These are phyloP conservation scores for Verticillium isaacii DNA, from an alignment of 2,329 filamentous ascomycete species.

Conservation along the genomic window DNA sequence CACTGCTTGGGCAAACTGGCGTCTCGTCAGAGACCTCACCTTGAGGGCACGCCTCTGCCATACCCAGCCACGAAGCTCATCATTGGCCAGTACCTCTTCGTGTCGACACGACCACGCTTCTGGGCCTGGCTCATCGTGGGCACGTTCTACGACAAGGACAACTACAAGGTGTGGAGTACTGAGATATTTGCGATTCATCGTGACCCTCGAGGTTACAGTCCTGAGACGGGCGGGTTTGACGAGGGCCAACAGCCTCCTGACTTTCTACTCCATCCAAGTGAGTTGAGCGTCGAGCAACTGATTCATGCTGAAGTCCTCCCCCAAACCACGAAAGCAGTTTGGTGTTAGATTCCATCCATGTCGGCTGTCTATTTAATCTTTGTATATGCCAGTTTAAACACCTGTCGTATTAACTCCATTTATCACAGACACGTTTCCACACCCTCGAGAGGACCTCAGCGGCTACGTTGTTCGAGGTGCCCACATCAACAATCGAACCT, in stretches of 20 bases:
- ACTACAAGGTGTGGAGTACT: conserved; percentile 38
- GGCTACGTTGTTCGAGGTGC: background rate
- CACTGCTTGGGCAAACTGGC: conserved; percentile 17
- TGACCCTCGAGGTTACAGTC: background rate
- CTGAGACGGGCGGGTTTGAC: conserved; percentile 6
- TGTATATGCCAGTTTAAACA: background rate
- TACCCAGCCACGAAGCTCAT: conserved; percentile 39
- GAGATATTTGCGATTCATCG: conserved; percentile 29
- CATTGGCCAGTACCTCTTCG: conserved; percentile 36
- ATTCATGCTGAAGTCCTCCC: background rate
- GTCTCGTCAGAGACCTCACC: conserved; percentile 8
- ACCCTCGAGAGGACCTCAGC: background rate
- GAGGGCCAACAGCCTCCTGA: background rate
- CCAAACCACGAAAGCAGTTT: background rate
- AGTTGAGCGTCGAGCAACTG: background rate
- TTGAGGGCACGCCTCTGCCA: conserved; percentile 24
- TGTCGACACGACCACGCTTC: conserved; percentile 22
- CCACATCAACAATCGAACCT: background rate
- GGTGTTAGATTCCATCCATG: background rate
- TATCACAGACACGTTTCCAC: background rate
- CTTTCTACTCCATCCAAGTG: background rate
- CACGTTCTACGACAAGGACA: conserved; percentile 39
- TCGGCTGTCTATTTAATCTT: background rate
- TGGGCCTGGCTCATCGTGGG: conserved; percentile 44
- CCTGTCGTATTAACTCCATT: background rate